Evolutionary conservation across 2,329 filamentous ascomycete genomes (phyloP).

Genomic region (Ceratocystis cubensis): DNA sequence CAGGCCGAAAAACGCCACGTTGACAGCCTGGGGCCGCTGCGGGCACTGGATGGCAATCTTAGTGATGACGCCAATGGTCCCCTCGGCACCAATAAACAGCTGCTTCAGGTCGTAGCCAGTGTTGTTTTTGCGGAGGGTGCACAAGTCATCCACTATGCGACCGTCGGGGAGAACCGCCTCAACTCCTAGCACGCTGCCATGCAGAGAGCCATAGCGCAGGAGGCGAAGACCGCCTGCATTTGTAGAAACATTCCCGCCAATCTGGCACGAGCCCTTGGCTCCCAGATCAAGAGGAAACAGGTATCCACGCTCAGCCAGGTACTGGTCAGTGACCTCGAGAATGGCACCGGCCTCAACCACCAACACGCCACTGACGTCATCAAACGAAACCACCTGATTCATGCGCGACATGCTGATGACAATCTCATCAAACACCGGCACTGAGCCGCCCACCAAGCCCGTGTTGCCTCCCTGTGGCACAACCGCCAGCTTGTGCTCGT

Average conservation of each 20-base stretch:
- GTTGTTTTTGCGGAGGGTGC: constrained; percentile 90
- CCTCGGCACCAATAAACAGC: constrained; percentile 89
- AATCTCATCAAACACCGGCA: constrained; percentile 97
- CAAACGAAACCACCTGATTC: constrained; percentile 84
- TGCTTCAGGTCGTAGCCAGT: constrained; percentile 97
- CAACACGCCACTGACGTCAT: constrained; percentile 80
- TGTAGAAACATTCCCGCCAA: constrained; percentile 90
- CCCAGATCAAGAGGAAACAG: constrained; percentile 96
- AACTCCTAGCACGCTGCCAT: constrained; percentile 82
- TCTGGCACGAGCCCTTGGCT: constrained; percentile 91
- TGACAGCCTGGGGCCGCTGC: constrained; percentile 73
- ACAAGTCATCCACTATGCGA: constrained; percentile 80
- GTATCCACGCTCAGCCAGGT: constrained; percentile 67
- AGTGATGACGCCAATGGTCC: constrained; percentile 89
- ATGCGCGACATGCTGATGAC: constrained; percentile 82
- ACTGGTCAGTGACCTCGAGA: constrained; percentile 77
- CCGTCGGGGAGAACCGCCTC: constrained; percentile 91
- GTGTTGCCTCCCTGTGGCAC: constrained; percentile 97
- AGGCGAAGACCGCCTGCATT: constrained; percentile 88
- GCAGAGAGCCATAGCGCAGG: constrained; percentile 83
- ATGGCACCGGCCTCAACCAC: constrained; percentile 87
- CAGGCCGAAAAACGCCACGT: constrained; percentile 88
- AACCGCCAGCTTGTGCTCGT: constrained; percentile 79
- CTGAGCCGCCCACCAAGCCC: constrained; percentile 84
- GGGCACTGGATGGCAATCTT: constrained; percentile 81